Evolutionary conservation across 345 rosid species (phyloP).

Genomic region (Linum trigynum): DNA sequence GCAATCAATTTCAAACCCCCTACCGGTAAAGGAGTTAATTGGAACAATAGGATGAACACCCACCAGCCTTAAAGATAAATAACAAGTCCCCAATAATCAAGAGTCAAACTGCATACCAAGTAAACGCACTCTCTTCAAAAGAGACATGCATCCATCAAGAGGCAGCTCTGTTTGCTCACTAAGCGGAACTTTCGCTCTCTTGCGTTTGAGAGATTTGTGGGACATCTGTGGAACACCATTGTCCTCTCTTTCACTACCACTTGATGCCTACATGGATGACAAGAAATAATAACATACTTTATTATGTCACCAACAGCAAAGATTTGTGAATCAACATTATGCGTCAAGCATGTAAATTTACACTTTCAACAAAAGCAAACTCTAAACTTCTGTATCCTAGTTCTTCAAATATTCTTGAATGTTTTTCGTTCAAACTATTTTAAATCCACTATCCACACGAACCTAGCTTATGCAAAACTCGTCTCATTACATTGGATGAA

Average conservation of each 20-base stretch:
- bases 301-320: not conserved
- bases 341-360: too few species aligned
- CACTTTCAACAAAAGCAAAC: too few species aligned
- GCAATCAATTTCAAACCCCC: too few species aligned
- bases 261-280: conserved; percentile 46
- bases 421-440: too few species aligned
- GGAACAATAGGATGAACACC: not conserved
- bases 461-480: too few species aligned
- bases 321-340: not conserved
- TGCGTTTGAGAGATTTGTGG: conserved; percentile 49
- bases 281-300: conserved; percentile 6
- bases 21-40: too few species aligned
- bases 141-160: conserved; percentile 62
- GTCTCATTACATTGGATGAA: too few species aligned
- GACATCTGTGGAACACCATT: conserved; percentile 34
- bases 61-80: too few species aligned
- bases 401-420: too few species aligned
- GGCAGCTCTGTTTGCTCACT: conserved; percentile 40
- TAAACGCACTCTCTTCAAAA: conserved; percentile 57
- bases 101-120: conserved; percentile 34
- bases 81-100: not conserved
- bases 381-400: too few species aligned
- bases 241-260: conserved; percentile 73
- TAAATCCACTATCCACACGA: too few species aligned
- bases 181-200: conserved; percentile 43